Base-by-base conservation (phyloP, 2,329 filamentous ascomycete species). In the Trichoderma sp. region DNA sequence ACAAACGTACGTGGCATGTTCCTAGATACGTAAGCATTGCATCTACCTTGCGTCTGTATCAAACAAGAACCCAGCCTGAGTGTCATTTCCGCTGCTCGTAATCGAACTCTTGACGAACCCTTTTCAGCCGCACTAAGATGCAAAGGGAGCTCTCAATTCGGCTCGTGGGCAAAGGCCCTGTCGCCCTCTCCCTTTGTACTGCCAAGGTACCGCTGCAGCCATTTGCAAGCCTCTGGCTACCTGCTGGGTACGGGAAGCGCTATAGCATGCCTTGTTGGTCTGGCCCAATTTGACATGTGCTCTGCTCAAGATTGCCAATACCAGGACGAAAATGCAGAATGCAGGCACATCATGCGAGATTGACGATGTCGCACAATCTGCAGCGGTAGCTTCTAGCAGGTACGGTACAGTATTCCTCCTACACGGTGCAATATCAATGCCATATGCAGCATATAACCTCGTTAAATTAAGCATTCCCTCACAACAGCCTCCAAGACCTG, bases 121-220 rank as follows among this genome's bases (percentile, higher is more conserved):
- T 37, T 49, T 49, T 56, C 66, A 68, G 59, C 66, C 66, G 59
- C 66, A 63, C 66, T 60, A 68, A 51, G 52, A 60, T 49, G 59
- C 21, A 68, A 51, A 14, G 37, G 58, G 49, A 46, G 39, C 63
- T 55, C 63, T 55, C 34, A 18, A 26, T 56, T 56, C 49, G 49
- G 59, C 7, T 63, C 30, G 59, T 5, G 14, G 37, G 14, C 51
- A 52, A 49, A 51, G 63, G 46, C 52, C 37, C 49, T 43, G 63
- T 34, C 32, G 58, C 54, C 28, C 54, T 51, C 63, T 32, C 28
- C 16, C 28, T n/a, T 24, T 54, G 51, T 28, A 43, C 7, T 7
- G 7, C 51, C 24, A 24, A 26, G 26, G 51, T 26, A 28, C 26
- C 14, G 7, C 10, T 24, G 6, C 24, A 54, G 14, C 8, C 18